Evolutionary conservation across 345 rosid genomes (phyloP).

Genomic region (Moricandia moricandioides): DNA sequence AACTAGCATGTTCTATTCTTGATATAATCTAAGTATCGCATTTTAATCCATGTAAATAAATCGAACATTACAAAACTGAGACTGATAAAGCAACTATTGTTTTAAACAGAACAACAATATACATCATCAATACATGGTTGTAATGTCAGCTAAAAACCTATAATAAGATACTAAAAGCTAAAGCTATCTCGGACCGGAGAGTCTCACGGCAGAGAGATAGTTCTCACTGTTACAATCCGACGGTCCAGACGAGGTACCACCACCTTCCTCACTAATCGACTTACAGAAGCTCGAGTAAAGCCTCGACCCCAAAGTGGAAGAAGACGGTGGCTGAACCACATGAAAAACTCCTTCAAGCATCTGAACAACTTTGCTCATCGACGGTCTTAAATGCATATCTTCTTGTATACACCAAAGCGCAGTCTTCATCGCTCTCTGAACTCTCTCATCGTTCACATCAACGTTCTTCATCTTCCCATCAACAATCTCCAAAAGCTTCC

Average conservation of each 20-base stretch:
- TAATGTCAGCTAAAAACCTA: too few species aligned
- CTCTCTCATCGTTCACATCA: conserved; percentile 48
- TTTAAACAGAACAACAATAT: background rate
- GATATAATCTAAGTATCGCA: background rate
- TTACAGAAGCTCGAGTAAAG: conserved; percentile 47
- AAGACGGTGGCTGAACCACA: conserved; percentile 62
- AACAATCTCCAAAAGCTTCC: conserved; percentile 61
- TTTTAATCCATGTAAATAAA: background rate
- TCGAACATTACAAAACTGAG: background rate
- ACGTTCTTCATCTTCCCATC: conserved; percentile 52
- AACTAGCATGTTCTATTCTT: too few species aligned
- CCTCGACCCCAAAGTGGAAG: conserved; percentile 63
- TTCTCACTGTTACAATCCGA: conserved; percentile 71
- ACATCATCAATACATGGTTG: background rate
- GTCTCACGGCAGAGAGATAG: conserved; percentile 67
- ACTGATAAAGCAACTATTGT: background rate
- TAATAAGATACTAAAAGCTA: background rate
- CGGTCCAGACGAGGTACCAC: conserved; percentile 68
- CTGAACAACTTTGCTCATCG: conserved; percentile 85
- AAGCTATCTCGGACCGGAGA: conserved; percentile 89
- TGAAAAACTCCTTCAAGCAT: conserved; percentile 86
- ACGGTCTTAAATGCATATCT: conserved; percentile 76
- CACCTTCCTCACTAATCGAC: conserved; percentile 62
- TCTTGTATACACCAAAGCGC: conserved; percentile 96
- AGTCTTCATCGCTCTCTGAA: conserved; percentile 55